phyloP scores from a whole-genome alignment of 2,329 filamentous ascomycete species.

The Waltergamsia citrina region DNA sequence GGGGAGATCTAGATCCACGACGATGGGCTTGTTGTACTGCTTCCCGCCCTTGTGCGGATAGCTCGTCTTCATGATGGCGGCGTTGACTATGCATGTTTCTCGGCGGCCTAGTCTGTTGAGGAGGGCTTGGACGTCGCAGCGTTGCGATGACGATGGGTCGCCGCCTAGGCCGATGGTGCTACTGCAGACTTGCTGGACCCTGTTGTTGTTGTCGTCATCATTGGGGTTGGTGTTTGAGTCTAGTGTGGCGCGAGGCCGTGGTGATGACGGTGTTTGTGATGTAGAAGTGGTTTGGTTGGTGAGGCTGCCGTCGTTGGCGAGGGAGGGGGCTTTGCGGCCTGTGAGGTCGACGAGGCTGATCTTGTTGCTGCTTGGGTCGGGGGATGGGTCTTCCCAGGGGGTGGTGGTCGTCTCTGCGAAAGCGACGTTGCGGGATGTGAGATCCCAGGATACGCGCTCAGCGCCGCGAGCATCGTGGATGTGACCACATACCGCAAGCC shows the following conservation, averaged over 20 bases:
- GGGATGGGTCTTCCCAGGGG: conserved; percentile 48
- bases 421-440: conserved; percentile 23
- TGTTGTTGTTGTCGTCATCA: conserved; percentile 3
- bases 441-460: conserved; percentile 52
- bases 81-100: conserved; percentile 76
- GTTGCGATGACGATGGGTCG: conserved; percentile 25
- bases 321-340: conserved; percentile 23
- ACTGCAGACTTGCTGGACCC: conserved; percentile 8
- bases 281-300: no score
- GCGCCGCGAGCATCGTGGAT: conserved; percentile 60
- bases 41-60: conserved; percentile 55
- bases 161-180: conserved; percentile 25
- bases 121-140: conserved; percentile 30
- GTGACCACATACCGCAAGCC: conserved; percentile 61
- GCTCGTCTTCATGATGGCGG: conserved; percentile 60
- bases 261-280: no score
- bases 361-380: conserved; percentile 43
- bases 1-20: conserved; percentile 72
- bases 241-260: no score
- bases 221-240: conserved; percentile 1
- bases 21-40: conserved; percentile 66
- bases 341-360: conserved; percentile 55
- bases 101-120: conserved; percentile 24
- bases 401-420: conserved; percentile 33
- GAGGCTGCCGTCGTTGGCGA: conserved; percentile 43